Base-by-base conservation (phyloP, 345 rosid species). In the Gynandropsis gynandra region DNA sequence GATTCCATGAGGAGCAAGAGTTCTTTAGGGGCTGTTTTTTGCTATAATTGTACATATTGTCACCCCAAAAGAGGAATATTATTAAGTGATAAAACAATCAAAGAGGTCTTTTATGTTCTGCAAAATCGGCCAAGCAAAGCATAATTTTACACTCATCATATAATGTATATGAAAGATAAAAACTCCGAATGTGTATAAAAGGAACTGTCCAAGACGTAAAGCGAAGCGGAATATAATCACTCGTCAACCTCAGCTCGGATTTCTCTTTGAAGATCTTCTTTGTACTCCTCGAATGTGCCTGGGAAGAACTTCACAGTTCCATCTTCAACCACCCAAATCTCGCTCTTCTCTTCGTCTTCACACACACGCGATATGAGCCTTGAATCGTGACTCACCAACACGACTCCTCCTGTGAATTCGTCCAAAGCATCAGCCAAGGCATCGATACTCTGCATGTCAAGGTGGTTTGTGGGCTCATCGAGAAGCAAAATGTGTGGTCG, bases 391-490 rank as follows among this genome's bases (percentile, higher is more conserved):
- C 95, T 90, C 56, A 90, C 98, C 42, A 90, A 65, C 13, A 90
- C 95, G 24, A 90, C 87, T 51, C 98, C 96, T 12, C 96, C 95
- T 9, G 80, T 76, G 51, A 87, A 90, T 72, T 90, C 95, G 13
- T 92, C 95, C 2, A 92, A 74, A 0, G 95, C 98, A 67, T 84
- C 87, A 0, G 96, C 98, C 72, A 92, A 59, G 1, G 96, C 95
- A 61, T 87, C 96, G 21, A 92, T 92, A 54, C 95, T 92, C 73
- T 92, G 95, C 96, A 92, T 87, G 58, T 92, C 96, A 42, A 92
- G 63, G 65, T 92, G 98, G 62, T 92, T 92, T 33, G 98, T 87
- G 1, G 96, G 98, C 66, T 92, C 98, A 21, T 87, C 98, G 29
- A 92, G 62, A 29, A 92, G 75, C 46, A 90, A 57, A 46, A 90